Conservation (phyloP, 176 grass and related monocot genomes). For the Triticum urartu region DNA sequence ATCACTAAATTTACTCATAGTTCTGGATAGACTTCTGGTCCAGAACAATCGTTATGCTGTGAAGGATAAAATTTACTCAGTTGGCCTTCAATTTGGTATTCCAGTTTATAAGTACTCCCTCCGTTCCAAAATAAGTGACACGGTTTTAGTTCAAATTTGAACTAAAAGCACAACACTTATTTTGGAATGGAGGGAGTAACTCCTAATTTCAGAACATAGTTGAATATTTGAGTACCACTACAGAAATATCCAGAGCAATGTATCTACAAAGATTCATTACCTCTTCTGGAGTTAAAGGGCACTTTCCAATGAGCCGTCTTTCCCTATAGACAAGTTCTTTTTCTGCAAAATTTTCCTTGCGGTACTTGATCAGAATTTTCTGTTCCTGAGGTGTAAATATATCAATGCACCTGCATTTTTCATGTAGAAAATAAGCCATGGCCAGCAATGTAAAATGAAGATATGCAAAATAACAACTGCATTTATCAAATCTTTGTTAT, state of each 20-base stretch:
- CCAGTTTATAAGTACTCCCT: not conserved
- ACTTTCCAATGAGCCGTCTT: constrained; percentile 79
- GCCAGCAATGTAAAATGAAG: constrained; percentile 3
- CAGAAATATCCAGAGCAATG: not conserved
- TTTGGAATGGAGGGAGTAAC: not conserved
- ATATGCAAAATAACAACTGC: not conserved
- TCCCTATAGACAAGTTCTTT: constrained; percentile 72
- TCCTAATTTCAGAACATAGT: not conserved
- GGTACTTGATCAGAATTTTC: constrained; percentile 77
- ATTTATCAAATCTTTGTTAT: not conserved
- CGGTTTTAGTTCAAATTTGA: no score
- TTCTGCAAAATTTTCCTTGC: constrained; percentile 71
- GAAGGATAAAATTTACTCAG: not conserved
- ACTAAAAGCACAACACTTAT: no score
- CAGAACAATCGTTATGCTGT: constrained; percentile 2
- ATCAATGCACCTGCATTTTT: constrained; percentile 73
- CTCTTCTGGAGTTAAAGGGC: constrained; percentile 98
- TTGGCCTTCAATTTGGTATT: not conserved
- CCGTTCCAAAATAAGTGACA: no score
- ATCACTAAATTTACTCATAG: not conserved
- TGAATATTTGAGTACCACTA: not conserved
- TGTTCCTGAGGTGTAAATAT: constrained; percentile 83
- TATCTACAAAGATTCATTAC: constrained; percentile 28
- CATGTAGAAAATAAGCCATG: not conserved
- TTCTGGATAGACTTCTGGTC: not conserved